A percentile compares a stretch with the other conserved stretches of the same genome.
phyloP scores from a whole-genome alignment of 73 alveolate species.

The Loxodes magnus region DNA sequence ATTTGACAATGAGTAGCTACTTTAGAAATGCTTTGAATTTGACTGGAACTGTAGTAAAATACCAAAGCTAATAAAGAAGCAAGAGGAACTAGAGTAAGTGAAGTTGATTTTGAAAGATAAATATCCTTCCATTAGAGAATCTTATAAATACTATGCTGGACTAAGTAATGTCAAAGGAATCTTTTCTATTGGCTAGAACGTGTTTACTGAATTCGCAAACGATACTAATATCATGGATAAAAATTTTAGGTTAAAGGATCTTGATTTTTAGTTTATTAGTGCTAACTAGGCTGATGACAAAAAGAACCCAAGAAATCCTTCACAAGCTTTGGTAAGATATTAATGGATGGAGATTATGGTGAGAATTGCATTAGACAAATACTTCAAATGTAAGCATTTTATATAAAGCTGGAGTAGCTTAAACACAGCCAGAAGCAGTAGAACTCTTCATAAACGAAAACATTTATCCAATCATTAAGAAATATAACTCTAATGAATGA shows the following conservation, averaged over 20 bases:
- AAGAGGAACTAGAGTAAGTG: slow-evolving; percentile 24
- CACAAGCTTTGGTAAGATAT: slow-evolving; percentile 32
- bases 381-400: slow-evolving; percentile 20
- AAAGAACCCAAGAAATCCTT: slow-evolving; percentile 16
- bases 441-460: background rate
- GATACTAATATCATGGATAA: slow-evolving; percentile 9
- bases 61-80: slow-evolving; percentile 36
- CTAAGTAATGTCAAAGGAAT: slow-evolving; percentile 12
- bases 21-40: slow-evolving; percentile 64
- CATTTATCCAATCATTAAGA: background rate
- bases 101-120: slow-evolving; percentile 26
- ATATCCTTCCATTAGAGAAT: slow-evolving; percentile 20
- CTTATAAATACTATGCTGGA: slow-evolving; percentile 24
- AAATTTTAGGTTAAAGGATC: slow-evolving; percentile 31
- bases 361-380: slow-evolving; percentile 38
- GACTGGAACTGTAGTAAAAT: slow-evolving; percentile 65
- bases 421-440: slow-evolving; percentile 3
- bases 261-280: slow-evolving; percentile 21
- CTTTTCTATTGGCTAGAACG: slow-evolving; percentile 21
- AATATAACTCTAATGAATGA: slow-evolving; percentile 2
- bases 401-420: background rate
- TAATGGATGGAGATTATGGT: slow-evolving; percentile 31
- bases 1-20: slow-evolving; percentile 43
- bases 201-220: slow-evolving; percentile 8
- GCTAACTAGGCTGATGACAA: slow-evolving; percentile 14